These are phyloP conservation scores for Fraxinus americana DNA, from an alignment of 257 asterid species.

Conservation along the genomic window DNA sequence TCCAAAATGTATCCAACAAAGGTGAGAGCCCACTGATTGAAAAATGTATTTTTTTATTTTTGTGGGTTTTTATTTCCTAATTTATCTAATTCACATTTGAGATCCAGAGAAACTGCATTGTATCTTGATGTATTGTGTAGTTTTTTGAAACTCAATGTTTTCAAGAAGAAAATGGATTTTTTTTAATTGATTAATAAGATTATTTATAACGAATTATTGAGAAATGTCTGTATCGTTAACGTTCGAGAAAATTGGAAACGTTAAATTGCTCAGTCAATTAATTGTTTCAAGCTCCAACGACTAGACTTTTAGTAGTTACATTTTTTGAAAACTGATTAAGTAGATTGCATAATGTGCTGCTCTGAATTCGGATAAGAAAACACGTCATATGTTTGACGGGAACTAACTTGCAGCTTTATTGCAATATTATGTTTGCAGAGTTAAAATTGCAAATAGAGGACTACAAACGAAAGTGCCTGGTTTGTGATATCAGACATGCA, in stretches of 20 bases:
- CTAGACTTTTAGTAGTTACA: background rate
- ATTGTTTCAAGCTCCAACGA: background rate
- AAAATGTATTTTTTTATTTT: background rate
- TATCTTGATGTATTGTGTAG: background rate
- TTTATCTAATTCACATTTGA: background rate
- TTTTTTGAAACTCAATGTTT: background rate
- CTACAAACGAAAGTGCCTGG: too few relatives aligned
- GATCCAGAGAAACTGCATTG: background rate
- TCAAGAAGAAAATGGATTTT: background rate
- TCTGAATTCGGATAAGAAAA: background rate
- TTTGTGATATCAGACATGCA: too few relatives aligned
- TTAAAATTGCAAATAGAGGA: slow-evolving; percentile 60
- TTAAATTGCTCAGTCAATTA: background rate
- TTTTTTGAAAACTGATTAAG: background rate
- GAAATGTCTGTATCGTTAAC: background rate
- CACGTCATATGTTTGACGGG: slow-evolving; percentile 4
- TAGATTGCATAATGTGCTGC: background rate
- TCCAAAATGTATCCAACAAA: slow-evolving; percentile 59
- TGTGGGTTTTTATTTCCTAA: background rate
- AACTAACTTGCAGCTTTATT: slow-evolving; percentile 15
- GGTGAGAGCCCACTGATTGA: slow-evolving; percentile 36
- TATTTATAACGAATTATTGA: background rate
- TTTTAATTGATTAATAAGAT: background rate
- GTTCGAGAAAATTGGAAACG: background rate
- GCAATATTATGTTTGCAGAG: slow-evolving; percentile 44